These are phyloP conservation scores for Dryas octopetala DNA, from an alignment of 306 rosid genomes.

Conservation along the genomic window DNA sequence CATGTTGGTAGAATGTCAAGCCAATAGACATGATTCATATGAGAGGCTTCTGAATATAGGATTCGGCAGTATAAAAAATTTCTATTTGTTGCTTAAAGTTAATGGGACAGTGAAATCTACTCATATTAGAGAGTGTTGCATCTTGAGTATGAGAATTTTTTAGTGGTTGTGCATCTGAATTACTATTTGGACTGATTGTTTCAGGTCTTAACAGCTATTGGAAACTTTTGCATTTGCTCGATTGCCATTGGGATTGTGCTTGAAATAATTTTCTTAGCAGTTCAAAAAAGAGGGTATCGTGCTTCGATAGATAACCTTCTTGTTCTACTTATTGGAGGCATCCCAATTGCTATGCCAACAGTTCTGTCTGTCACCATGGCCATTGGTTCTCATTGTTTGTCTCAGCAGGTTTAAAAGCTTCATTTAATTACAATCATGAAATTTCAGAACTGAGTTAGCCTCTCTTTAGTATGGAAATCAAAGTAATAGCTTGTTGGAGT, in stretches of 20 bases:
- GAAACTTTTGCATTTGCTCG: conserved; percentile 25
- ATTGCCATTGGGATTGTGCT: conserved; percentile 16
- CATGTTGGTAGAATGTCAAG: conserved; percentile 7
- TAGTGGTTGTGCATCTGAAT: neutral
- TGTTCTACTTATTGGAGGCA: conserved; percentile 27
- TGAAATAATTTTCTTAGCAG: neutral
- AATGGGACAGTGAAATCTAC: neutral
- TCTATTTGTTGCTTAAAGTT: neutral
- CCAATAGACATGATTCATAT: neutral
- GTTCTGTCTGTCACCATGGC: conserved; percentile 29
- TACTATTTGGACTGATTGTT: conserved; percentile 4
- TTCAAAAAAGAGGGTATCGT: neutral
- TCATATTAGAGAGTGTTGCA: neutral
- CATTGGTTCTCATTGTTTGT: conserved; percentile 19
- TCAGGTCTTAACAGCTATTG: conserved; percentile 22
- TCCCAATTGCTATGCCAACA: conserved; percentile 25
- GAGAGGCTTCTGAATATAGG: conserved; percentile 8
- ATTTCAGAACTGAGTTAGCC: neutral
- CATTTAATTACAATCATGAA: neutral
- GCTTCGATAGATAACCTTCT: conserved; percentile 19
- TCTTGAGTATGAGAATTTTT: neutral
- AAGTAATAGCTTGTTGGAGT: neutral
- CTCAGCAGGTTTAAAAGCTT: conserved; percentile 21
- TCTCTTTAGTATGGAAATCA: neutral
- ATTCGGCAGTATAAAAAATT: neutral